Base-by-base conservation (phyloP, 129 eudicot genomes). In the Glebionis coronaria region DNA sequence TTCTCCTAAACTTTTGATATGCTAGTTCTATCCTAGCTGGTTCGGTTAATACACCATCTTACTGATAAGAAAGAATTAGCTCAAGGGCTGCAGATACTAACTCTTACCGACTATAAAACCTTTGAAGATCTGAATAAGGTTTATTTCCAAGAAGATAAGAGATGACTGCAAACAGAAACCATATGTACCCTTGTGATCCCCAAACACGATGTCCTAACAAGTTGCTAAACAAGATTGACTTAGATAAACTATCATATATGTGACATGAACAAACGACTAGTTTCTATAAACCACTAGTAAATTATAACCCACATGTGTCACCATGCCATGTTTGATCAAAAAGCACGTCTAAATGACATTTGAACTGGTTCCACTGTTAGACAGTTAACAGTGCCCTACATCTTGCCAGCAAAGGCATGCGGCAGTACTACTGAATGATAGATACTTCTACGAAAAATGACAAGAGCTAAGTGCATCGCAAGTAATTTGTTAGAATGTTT, bases 181-280 rank as follows among this genome's bases (percentile, higher is more conserved):
- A n/a, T 38, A 23, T 19, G 61, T 21, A 9, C n/a, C 61, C 15
- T 21, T 56, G 6, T 29, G 12, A 21, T 56, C 38, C 61, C 61
- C 61, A 56, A 56, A 56, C 12, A 56, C 31, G 23, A 56, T 21
- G 35, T 12, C 38, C 61, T 20, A 21, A 56, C 38, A 56, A 56
- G 38, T 38, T 23, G 61, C n/a, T 56, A 23, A 23, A 56, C 7
- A 12, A 0, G 38, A 12, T 38, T 20, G 61, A n/a, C 2, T 23
- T 12, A 23, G 38, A 56, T 21, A 21, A 20, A 23, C n/a, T n/a
- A n/a, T n/a, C n/a, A n/a, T n/a, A n/a, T n/a, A n/a, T n/a, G n/a
- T n/a, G n/a, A n/a, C n/a, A n/a, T n/a, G n/a, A n/a, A 53, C 57
- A 56, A 55, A 21, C 64, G 23, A 40, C 65, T 69, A 56, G 15